Evolutionary conservation across 495 filamentous ascomycete species (phyloP).

Genomic region (Platismatia glauca): DNA sequence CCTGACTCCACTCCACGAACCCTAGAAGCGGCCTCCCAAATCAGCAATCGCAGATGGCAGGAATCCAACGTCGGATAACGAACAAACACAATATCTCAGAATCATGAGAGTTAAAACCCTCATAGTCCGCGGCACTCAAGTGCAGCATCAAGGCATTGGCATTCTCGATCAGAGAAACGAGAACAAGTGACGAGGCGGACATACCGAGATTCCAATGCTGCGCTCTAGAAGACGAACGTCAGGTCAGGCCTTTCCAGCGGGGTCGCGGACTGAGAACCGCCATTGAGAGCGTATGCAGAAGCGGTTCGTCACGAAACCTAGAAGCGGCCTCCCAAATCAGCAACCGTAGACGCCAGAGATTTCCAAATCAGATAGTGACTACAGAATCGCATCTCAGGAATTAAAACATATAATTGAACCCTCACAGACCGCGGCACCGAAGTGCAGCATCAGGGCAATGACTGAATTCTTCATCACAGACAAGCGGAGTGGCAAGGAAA

Average conservation of each 20-base stretch:
- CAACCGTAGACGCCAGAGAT: neutral
- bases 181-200: neutral
- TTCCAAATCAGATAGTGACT: neutral
- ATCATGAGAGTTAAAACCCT: neutral
- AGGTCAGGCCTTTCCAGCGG: neutral
- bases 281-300: neutral
- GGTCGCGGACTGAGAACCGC: neutral
- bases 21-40: neutral
- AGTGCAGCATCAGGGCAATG: neutral
- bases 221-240: neutral
- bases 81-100: neutral
- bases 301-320: neutral
- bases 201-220: neutral
- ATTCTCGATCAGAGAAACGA: neutral
- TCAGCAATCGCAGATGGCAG: neutral
- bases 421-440: neutral
- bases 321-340: neutral
- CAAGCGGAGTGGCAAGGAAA: neutral
- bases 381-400: neutral
- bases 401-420: conserved; percentile 1
- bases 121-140: neutral
- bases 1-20: too few relatives aligned
- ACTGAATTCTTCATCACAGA: neutral
- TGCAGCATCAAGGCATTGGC: neutral
- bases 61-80: neutral